Percentiles rank a stretch among this genome's conserved stretches.
Conservation (phyloP, 805 yeast genomes). For the Myxozyma neotropica region DNA sequence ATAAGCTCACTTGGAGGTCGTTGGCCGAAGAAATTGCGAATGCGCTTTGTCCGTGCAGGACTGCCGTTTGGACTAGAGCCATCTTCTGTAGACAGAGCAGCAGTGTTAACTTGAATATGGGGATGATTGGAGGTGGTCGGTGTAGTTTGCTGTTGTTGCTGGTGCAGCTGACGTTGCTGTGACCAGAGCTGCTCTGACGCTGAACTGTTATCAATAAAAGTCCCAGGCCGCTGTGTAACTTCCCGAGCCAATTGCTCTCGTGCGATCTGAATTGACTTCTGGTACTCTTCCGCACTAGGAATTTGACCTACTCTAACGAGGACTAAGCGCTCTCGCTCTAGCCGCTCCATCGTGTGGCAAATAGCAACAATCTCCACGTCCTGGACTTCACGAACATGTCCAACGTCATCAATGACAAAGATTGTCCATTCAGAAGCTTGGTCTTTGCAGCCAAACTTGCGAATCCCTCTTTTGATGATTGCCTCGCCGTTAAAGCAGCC, state of each 20-base stretch:
- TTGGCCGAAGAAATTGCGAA: slow-evolving; percentile 70
- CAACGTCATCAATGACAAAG: slow-evolving; percentile 66
- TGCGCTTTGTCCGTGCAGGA: slow-evolving; percentile 24
- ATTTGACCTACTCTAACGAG: slow-evolving; percentile 64
- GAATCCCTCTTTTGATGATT: slow-evolving; percentile 69
- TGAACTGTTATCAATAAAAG: slow-evolving; percentile 12
- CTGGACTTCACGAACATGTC: slow-evolving; percentile 54
- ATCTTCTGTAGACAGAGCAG: neutral
- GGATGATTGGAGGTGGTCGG: neutral
- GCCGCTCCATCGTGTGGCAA: slow-evolving; percentile 72
- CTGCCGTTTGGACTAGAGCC: neutral
- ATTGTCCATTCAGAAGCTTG: slow-evolving; percentile 40
- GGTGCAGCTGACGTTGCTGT: neutral
- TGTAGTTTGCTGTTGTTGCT: neutral
- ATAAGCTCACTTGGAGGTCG: slow-evolving; percentile 93
- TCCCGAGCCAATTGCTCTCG: slow-evolving; percentile 29
- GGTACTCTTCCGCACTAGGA: slow-evolving; percentile 50
- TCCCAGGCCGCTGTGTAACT: slow-evolving; percentile 25
- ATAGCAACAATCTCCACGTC: slow-evolving; percentile 82
- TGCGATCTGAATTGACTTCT: slow-evolving; percentile 34
- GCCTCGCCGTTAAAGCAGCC: slow-evolving; percentile 82
- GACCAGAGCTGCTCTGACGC: neutral
- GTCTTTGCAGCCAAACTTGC: slow-evolving; percentile 48
- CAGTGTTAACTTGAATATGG: neutral
- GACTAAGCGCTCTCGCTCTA: slow-evolving; percentile 70